Conservation (phyloP, 352 stramenopile genomes). For the Phytophthora macrochlamydospora region DNA sequence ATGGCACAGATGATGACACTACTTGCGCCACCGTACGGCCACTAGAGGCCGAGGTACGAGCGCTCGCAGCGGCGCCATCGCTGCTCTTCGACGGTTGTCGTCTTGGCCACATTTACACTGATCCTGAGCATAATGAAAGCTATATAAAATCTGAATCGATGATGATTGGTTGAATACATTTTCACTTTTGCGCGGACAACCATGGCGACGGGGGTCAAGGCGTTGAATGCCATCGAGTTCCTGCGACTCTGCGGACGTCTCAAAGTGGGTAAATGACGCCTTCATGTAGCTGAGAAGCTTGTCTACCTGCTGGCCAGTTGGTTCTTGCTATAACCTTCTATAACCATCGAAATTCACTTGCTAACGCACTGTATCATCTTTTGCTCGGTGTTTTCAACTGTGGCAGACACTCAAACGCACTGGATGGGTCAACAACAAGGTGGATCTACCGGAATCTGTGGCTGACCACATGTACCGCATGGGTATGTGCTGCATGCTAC, state of each 20-base stretch:
- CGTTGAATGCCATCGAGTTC: constrained; percentile 79
- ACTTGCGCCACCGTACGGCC: background rate
- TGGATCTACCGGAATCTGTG: constrained; percentile 89
- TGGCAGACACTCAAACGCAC: constrained; percentile 87
- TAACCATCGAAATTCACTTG: background rate
- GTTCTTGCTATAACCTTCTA: background rate
- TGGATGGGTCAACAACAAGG: constrained; percentile 93
- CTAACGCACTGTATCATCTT: constrained; percentile 14
- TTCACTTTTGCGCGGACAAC: constrained; percentile 25
- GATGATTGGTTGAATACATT: background rate
- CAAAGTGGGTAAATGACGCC: constrained; percentile 49
- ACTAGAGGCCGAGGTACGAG: constrained; percentile 4
- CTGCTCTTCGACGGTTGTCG: constrained; percentile 14
- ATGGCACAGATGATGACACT: background rate
- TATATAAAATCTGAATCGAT: no score
- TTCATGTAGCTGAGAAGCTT: background rate
- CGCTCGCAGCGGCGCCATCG: constrained; percentile 6
- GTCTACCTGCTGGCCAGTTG: constrained; percentile 4
- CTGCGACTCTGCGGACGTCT: constrained; percentile 77
- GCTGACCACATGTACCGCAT: constrained; percentile 95
- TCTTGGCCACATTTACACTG: constrained; percentile 46
- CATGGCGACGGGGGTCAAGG: constrained; percentile 62
- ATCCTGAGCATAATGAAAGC: constrained; percentile 20
- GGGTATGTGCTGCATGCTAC: constrained; percentile 90
- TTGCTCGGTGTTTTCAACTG: background rate